phyloP scores from a whole-genome alignment of 2,329 filamentous ascomycete genomes.

The Botrytis deweyae region DNA sequence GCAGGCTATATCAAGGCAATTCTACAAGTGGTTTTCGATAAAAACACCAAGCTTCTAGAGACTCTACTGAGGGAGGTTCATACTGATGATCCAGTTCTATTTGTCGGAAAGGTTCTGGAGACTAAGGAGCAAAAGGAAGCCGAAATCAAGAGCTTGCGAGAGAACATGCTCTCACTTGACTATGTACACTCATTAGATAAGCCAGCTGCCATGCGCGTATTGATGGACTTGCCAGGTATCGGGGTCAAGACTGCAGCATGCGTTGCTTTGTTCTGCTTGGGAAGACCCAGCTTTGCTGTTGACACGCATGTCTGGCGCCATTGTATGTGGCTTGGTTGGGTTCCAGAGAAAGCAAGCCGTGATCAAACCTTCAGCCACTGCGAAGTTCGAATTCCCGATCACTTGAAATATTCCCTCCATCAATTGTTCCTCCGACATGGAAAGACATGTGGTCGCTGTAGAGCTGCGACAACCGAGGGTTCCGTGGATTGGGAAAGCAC shows the following conservation, averaged over 20 bases:
- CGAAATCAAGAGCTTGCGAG: slow-evolving; percentile 56
- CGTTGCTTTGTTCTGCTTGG: slow-evolving; percentile 56
- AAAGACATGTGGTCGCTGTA: slow-evolving; percentile 49
- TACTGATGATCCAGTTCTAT: slow-evolving; percentile 44
- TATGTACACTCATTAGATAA: slow-evolving; percentile 48
- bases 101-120: slow-evolving; percentile 45
- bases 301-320: slow-evolving; percentile 57
- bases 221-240: slow-evolving; percentile 53
- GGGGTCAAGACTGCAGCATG: slow-evolving; percentile 59
- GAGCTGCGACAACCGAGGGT: slow-evolving; percentile 52
- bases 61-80: slow-evolving; percentile 48
- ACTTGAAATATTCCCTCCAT: slow-evolving; percentile 56
- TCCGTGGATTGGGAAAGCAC: slow-evolving; percentile 60
- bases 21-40: slow-evolving; percentile 67
- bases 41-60: slow-evolving; percentile 58
- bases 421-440: slow-evolving; percentile 56
- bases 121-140: slow-evolving; percentile 51
- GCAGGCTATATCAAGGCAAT: slow-evolving; percentile 71
- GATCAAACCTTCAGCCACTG: slow-evolving; percentile 53
- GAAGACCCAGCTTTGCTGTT: slow-evolving; percentile 54
- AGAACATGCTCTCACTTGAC: slow-evolving; percentile 58
- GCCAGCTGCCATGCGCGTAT: slow-evolving; percentile 51
- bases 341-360: slow-evolving; percentile 50
- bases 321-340: slow-evolving; percentile 54
- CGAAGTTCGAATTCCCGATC: slow-evolving; percentile 52